These are phyloP conservation scores for Exsudoporus floridanus DNA, from an alignment of 1,284 basidiomycete species.

Conservation along the genomic window DNA sequence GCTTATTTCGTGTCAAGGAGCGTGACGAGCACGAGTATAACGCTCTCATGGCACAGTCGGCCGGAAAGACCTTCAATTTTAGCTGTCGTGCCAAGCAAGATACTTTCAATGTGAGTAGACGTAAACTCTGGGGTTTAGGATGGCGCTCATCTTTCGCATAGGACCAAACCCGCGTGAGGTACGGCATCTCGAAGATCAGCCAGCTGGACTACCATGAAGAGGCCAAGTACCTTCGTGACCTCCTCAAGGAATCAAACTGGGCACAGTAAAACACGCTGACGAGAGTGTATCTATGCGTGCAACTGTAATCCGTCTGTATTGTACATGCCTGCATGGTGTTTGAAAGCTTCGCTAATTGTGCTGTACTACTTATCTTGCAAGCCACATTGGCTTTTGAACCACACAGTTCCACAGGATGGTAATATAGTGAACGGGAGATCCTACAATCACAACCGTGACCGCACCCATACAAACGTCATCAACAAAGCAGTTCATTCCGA, in stretches of 20 bases:
- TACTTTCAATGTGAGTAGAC: constrained; percentile 70
- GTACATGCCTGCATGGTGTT: constrained; percentile 3
- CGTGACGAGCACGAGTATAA: constrained; percentile 66
- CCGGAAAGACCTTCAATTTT: constrained; percentile 79
- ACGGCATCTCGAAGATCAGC: constrained; percentile 71
- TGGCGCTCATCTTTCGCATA: constrained; percentile 34
- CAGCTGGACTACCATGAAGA: constrained; percentile 76
- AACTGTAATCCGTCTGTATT: background rate
- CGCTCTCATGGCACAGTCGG: constrained; percentile 62
- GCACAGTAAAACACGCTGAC: constrained; percentile 28
- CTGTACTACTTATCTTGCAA: constrained; percentile 2
- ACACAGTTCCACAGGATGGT: background rate
- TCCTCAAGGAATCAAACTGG: constrained; percentile 44
- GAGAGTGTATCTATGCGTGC: background rate
- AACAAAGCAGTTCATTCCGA: background rate
- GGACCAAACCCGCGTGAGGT: constrained; percentile 79
- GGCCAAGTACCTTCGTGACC: constrained; percentile 57
- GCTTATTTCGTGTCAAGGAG: constrained; percentile 44
- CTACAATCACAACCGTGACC: background rate
- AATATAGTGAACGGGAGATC: background rate
- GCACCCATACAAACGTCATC: background rate
- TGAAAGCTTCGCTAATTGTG: background rate
- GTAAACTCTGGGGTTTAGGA: background rate
- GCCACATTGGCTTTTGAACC: background rate
- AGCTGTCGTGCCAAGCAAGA: constrained; percentile 88